A percentile compares a stretch with the other conserved stretches of the same genome.
Evolutionary conservation across 345 rosid genomes (phyloP).

Genomic region (Acer negundo): DNA sequence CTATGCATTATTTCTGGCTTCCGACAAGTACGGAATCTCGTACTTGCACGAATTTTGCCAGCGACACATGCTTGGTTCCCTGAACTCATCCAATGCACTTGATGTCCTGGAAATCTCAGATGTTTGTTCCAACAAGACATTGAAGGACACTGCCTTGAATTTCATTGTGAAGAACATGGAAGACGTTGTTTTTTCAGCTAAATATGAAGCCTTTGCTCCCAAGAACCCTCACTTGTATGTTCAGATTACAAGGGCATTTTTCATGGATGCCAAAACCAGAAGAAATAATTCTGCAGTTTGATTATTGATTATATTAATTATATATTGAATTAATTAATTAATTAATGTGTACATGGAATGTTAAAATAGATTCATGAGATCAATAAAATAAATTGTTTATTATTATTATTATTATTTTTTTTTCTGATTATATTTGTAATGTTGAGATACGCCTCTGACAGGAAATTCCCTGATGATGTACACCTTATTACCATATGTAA

Average conservation of each 20-base stretch:
- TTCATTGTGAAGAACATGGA: slow-evolving; percentile 65
- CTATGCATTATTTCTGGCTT: slow-evolving; percentile 56
- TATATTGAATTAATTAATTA: background rate
- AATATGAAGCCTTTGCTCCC: slow-evolving; percentile 57
- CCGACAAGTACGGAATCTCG: slow-evolving; percentile 73
- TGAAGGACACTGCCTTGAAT: slow-evolving; percentile 56
- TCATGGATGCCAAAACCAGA: slow-evolving; percentile 45
- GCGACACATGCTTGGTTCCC: slow-evolving; percentile 46
- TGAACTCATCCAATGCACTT: slow-evolving; percentile 54
- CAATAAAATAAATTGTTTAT: background rate
- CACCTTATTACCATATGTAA: background rate
- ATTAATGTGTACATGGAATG: background rate
- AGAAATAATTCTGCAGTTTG: slow-evolving; percentile 17
- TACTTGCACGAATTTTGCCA: slow-evolving; percentile 66
- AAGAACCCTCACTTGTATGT: slow-evolving; percentile 62
- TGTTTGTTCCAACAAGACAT: slow-evolving; percentile 45
- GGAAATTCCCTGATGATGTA: background rate
- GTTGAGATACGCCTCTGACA: slow-evolving; percentile 10
- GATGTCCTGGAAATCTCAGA: slow-evolving; percentile 68
- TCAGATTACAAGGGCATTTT: slow-evolving; percentile 67
- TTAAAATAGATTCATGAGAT: slow-evolving; percentile 4
- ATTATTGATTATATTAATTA: no score
- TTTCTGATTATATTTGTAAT: background rate
- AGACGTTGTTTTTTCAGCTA: slow-evolving; percentile 53
- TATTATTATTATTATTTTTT: background rate